phyloP scores from a whole-genome alignment of 2,329 filamentous ascomycete genomes.

The Ceratocystiopsis brevicomis region DNA sequence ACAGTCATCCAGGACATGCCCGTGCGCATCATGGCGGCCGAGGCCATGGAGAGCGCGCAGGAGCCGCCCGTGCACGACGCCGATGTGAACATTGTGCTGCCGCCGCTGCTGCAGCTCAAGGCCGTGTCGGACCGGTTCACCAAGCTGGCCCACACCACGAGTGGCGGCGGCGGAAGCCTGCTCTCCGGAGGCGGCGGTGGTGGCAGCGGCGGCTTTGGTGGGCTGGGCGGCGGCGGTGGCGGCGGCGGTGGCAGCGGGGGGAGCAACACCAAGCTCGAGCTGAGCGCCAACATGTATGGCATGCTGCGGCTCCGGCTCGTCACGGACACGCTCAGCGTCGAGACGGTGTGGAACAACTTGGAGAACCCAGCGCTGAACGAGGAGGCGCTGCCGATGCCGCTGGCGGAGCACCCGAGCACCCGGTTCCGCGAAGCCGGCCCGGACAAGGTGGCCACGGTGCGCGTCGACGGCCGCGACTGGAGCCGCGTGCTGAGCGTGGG shows the following conservation, averaged over 20 bases:
- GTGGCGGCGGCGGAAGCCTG: conserved; percentile 9
- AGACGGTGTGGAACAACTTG: conserved; percentile 68
- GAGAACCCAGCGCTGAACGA: conserved; percentile 79
- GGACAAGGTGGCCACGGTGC: conserved; percentile 70
- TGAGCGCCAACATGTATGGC: conserved; percentile 90
- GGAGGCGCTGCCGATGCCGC: conserved; percentile 46
- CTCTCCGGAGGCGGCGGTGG: background rate
- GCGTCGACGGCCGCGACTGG: conserved; percentile 90
- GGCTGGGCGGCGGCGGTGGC: background rate
- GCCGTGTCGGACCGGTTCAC: conserved; percentile 91
- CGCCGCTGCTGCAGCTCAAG: conserved; percentile 73
- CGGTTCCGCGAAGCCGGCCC: conserved; percentile 59
- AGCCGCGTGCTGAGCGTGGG: conserved; percentile 85
- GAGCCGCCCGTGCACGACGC: conserved; percentile 81
- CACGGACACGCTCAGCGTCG: conserved; percentile 71
- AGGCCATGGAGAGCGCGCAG: conserved; percentile 78
- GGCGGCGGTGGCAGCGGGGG: conserved; percentile 2
- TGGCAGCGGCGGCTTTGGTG: conserved; percentile 1
- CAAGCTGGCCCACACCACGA: conserved; percentile 47
- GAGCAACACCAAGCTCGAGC: conserved; percentile 48
- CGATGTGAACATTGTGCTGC: conserved; percentile 84
- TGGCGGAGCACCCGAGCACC: conserved; percentile 68
- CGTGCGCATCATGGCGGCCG: conserved; percentile 70
- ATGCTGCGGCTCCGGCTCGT: conserved; percentile 59
- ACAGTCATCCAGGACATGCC: conserved; percentile 91